phyloP scores from a whole-genome alignment of 1,139 yeast species.

The Hansenula sp. region DNA sequence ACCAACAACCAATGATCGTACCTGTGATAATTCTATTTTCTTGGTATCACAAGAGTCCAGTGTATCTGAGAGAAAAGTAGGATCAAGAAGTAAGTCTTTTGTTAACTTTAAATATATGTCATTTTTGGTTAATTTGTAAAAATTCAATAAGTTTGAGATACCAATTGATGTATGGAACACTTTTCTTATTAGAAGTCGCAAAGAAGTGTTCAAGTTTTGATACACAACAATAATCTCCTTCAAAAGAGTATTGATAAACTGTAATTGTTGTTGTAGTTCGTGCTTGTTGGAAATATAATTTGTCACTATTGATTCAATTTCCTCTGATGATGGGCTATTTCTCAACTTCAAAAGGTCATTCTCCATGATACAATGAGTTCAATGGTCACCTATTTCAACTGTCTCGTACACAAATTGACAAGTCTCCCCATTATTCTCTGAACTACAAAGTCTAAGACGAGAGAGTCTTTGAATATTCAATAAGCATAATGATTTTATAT shows the following conservation, averaged over 20 bases:
- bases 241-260: constrained; percentile 14
- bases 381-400: too few species aligned
- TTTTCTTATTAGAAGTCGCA: constrained; percentile 12
- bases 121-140: constrained; percentile 18
- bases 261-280: constrained; percentile 9
- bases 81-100: constrained; percentile 17
- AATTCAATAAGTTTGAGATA: constrained; percentile 17
- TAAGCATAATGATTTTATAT: constrained; percentile 3
- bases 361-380: background rate
- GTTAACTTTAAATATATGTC: constrained; percentile 15
- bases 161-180: constrained; percentile 15
- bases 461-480: background rate
- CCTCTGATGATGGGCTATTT: constrained; percentile 4
- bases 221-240: constrained; percentile 18
- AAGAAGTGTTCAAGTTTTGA: constrained; percentile 10
- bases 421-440: too few species aligned
- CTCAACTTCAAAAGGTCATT: constrained; percentile 4
- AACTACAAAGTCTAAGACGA: too few species aligned
- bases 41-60: constrained; percentile 7
- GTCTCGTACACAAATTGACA: too few species aligned
- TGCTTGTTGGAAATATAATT: constrained; percentile 3
- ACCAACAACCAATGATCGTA: constrained; percentile 30
- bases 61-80: constrained; percentile 7
- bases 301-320: constrained; percentile 11
- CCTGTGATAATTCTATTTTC: constrained; percentile 16